Conservation (phyloP, 2,329 filamentous ascomycete species). For the Fusarium sp. region DNA sequence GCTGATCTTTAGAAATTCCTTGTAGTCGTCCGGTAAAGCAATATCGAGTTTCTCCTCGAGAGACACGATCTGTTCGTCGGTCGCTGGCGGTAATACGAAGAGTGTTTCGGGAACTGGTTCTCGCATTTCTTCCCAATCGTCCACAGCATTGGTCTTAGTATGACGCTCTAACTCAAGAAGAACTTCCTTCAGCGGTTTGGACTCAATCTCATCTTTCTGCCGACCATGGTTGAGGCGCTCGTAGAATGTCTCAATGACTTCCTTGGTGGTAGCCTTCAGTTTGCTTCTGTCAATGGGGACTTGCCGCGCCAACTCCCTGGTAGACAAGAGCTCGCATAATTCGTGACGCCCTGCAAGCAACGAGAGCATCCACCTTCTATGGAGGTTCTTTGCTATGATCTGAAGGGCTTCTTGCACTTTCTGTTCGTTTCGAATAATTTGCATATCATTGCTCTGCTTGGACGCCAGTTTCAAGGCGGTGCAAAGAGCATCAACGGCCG, state of each 20-base stretch:
- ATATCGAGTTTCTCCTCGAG: constrained; percentile 23
- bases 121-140: not conserved
- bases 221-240: constrained; percentile 24
- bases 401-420: constrained; percentile 26
- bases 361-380: not conserved
- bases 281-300: constrained; percentile 22
- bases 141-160: constrained; percentile 14
- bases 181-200: constrained; percentile 17
- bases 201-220: constrained; percentile 5
- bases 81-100: constrained; percentile 28
- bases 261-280: constrained; percentile 5
- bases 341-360: constrained; percentile 10
- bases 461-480: constrained; percentile 18
- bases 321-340: constrained; percentile 21
- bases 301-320: constrained; percentile 24
- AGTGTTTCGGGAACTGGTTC: constrained; percentile 24
- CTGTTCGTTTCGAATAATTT: constrained; percentile 10
- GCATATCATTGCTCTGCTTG: constrained; percentile 1
- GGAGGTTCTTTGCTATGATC: constrained; percentile 1
- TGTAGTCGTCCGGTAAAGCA: constrained; percentile 29
- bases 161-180: constrained; percentile 18
- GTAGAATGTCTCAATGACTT: constrained; percentile 16
- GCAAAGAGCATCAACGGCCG: constrained; percentile 11
- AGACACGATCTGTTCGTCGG: constrained; percentile 24
- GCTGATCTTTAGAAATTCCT: constrained; percentile 33